Base-by-base conservation (phyloP, 306 rosid genomes). In the Glycyrrhiza uralensis region DNA sequence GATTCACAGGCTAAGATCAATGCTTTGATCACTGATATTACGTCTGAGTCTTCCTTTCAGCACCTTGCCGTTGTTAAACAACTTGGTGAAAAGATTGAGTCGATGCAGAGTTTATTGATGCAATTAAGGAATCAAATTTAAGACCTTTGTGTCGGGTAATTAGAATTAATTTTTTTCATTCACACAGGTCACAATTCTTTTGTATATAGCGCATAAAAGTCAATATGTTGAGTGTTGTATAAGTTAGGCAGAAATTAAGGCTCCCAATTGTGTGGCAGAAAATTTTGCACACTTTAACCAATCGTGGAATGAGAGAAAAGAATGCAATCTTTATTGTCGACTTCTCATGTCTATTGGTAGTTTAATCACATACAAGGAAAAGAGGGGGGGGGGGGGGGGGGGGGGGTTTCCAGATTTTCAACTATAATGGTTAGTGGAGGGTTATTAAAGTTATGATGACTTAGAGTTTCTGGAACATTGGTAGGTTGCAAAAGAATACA, bases 1-100 rank as follows among this genome's bases (percentile, higher is more conserved):
- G 92, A 86, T 72, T 86, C 97, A 65, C 90, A 85, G 77, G 82
- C 85, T 35, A 87, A 82, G 62, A 79, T 93, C 63, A 77, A 79
- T 50, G 66, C 77, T 72, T 86, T 91, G 67, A 17, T 86, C 14
- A 42, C 84, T 0, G 83, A 82, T 33, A 80, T 86, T 61, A 45
- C 75, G 76, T 83, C 88, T 5, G 91, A 82, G 56, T 76, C 84
- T 45, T 83, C 89, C 9, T 30, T 9, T 55, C 77, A 79, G 49
- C 83, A 87, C 76, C 78, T 86, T 71, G 70, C 80, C 1, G 35
- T 52, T 41, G 66, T 87, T 30, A 81, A 80, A 7, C 82, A 89
- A 76, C 86, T 91, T 29, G 54, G 80, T 39, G 81, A 85, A 79
- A 87, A 87, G 62, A 86, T 94, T 42, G 85, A 87, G 54, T 79